Conservation (phyloP, 2,329 filamentous ascomycete species). For the Diaporthe aspalathi region DNA sequence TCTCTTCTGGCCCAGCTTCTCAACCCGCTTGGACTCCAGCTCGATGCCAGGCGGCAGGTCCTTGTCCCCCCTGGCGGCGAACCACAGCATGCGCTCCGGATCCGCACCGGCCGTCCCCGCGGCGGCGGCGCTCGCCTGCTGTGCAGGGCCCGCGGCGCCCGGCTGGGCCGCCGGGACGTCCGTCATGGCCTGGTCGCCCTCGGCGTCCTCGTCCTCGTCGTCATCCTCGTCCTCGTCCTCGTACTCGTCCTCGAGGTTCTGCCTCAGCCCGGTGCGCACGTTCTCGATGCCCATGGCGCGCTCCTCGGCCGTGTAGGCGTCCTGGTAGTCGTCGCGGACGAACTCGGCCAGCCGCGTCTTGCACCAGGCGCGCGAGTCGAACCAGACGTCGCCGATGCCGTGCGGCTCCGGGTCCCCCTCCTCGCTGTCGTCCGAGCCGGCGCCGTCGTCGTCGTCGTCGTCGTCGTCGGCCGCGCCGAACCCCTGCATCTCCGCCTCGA, state of each 20-base stretch:
- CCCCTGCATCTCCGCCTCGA: slow-evolving; percentile 51
- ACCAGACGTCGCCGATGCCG: slow-evolving; percentile 53
- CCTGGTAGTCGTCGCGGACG: slow-evolving; percentile 61
- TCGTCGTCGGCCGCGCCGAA: slow-evolving; percentile 50
- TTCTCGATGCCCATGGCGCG: slow-evolving; percentile 72
- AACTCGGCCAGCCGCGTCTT: slow-evolving; percentile 51
- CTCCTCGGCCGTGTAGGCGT: slow-evolving; percentile 80
- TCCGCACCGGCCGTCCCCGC: slow-evolving; percentile 6
- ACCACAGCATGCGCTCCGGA: slow-evolving; percentile 34
- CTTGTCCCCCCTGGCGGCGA: slow-evolving; percentile 19
- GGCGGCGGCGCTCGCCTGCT: slow-evolving; percentile 3
- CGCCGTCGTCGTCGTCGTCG: slow-evolving; percentile 45
- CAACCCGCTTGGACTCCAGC: slow-evolving; percentile 21
- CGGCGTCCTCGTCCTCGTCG: slow-evolving; percentile 63
- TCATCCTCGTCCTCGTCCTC: slow-evolving; percentile 68
- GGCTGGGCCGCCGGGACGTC: slow-evolving; percentile 36
- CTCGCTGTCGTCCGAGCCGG: slow-evolving; percentile 48
- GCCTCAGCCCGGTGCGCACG: slow-evolving; percentile 77
- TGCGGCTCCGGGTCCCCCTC: slow-evolving; percentile 52
- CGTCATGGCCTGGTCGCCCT: slow-evolving; percentile 52
- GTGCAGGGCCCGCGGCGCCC: background rate
- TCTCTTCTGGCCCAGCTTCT: slow-evolving; percentile 13
- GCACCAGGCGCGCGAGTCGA: slow-evolving; percentile 48
- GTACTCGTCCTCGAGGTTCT: slow-evolving; percentile 62
- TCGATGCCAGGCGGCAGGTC: slow-evolving; percentile 30